Percentiles rank a stretch among this genome's conserved stretches.
phyloP scores from a whole-genome alignment of 495 filamentous ascomycete genomes.

The Lasiosphaeris hirsuta region DNA sequence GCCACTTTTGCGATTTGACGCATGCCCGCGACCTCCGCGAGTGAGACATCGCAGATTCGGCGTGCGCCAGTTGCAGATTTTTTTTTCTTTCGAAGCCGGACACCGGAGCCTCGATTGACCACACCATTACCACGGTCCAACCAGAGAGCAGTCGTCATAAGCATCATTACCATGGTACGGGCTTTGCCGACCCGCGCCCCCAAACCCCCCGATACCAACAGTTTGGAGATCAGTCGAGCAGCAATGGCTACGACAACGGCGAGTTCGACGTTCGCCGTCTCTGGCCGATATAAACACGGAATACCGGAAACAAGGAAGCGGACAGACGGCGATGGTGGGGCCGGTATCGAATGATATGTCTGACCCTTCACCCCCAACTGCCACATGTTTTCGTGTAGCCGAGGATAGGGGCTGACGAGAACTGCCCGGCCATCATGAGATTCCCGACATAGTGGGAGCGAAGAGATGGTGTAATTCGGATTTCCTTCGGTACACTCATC shows the following conservation, averaged over 20 bases:
- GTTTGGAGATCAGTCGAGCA: background rate
- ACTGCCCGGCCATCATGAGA: background rate
- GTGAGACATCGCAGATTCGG: background rate
- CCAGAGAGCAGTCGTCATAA: background rate
- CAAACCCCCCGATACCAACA: background rate
- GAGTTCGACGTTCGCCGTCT: background rate
- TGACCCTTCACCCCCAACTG: too few relatives aligned
- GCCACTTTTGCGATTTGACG: too few relatives aligned
- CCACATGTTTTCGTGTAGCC: constrained; percentile 21
- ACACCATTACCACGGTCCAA: background rate
- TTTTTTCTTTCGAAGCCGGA: background rate
- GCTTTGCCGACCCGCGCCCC: background rate
- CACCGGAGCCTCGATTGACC: constrained; percentile 7
- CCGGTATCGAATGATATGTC: background rate
- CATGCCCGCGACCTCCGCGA: too few relatives aligned
- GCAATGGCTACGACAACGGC: background rate
- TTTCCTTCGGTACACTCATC: too few relatives aligned
- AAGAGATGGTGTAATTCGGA: background rate
- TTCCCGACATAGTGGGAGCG: background rate
- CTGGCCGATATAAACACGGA: too few relatives aligned
- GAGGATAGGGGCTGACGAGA: constrained; percentile 14
- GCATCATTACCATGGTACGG: background rate
- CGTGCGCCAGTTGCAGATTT: constrained; percentile 5
- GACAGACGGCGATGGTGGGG: background rate
- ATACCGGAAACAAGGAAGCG: too few relatives aligned